Percentiles rank a stretch among this genome's conserved stretches.
Evolutionary conservation across 805 yeast species (phyloP).

Genomic region (Zygosaccharomyces pseudorouxii): DNA sequence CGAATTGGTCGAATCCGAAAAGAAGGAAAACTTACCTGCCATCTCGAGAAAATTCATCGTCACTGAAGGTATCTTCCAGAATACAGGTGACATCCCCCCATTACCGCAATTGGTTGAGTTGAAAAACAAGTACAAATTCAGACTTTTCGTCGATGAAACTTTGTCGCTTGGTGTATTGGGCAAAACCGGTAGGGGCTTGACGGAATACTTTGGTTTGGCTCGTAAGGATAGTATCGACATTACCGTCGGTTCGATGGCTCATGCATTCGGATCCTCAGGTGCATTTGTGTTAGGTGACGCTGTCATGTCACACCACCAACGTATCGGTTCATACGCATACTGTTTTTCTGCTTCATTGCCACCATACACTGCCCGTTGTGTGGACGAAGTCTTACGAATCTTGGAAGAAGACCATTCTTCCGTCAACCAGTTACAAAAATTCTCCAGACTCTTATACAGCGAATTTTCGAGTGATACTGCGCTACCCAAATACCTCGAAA

Average conservation of each 20-base stretch:
- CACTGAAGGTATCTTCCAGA: conserved; percentile 85
- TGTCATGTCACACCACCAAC: conserved; percentile 86
- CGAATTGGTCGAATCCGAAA: conserved; percentile 55
- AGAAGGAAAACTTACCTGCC: conserved; percentile 54
- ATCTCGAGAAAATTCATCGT: conserved; percentile 85
- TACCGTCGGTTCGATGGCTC: conserved; percentile 82
- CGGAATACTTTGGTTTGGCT: conserved; percentile 66
- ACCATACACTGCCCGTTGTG: conserved; percentile 74
- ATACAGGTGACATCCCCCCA: conserved; percentile 74
- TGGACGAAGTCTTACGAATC: conserved; percentile 49
- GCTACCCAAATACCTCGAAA: conserved; percentile 39
- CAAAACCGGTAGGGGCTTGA: conserved; percentile 73
- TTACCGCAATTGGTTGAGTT: conserved; percentile 64
- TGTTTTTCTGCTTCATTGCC: conserved; percentile 94
- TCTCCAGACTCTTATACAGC: conserved; percentile 39
- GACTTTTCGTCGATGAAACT: conserved; percentile 84
- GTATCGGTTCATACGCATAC: conserved; percentile 83
- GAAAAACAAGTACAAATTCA: conserved; percentile 75
- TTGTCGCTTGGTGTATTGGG: conserved; percentile 86
- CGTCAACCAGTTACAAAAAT: conserved; percentile 37
- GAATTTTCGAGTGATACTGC: conserved; percentile 39
- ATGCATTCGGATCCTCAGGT: conserved; percentile 78
- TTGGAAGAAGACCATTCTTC: conserved; percentile 41
- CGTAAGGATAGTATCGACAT: conserved; percentile 69
- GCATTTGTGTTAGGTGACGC: conserved; percentile 87